These are phyloP conservation scores for Elsinoe perseae DNA, from an alignment of 2,329 filamentous ascomycete species.

Conservation along the genomic window DNA sequence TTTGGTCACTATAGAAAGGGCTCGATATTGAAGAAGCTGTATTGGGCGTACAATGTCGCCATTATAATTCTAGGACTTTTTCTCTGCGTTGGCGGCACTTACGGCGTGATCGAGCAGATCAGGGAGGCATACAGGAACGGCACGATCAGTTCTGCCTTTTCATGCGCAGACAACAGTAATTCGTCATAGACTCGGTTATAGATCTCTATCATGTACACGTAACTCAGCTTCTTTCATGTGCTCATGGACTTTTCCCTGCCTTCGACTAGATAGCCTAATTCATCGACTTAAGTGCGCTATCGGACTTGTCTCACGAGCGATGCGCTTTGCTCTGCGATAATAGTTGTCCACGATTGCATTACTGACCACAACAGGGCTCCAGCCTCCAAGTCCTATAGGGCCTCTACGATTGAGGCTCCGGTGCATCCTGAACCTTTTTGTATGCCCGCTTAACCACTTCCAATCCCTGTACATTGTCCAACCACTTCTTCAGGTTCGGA, in stretches of 20 bases:
- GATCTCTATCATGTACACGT: not conserved
- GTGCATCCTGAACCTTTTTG: conserved; percentile 26
- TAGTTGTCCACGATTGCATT: no score
- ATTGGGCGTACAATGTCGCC: conserved; percentile 37
- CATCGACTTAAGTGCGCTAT: no score
- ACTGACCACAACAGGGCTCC: no score
- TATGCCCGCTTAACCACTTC: conserved; percentile 37
- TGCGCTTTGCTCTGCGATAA: no score
- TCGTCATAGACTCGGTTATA: conserved; percentile 8
- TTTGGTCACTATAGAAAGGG: conserved; percentile 37
- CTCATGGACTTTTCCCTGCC: no score
- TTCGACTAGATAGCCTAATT: no score
- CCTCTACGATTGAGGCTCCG: not conserved
- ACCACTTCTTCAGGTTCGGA: conserved; percentile 35
- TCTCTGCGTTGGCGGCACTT: conserved; percentile 43
- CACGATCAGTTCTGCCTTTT: conserved; percentile 40
- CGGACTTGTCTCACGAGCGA: no score
- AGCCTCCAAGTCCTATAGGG: not conserved
- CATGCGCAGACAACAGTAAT: conserved; percentile 42
- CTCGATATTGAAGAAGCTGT: conserved; percentile 27
- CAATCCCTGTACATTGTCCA: conserved; percentile 30
- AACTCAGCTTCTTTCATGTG: not conserved
- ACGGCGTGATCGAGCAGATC: conserved; percentile 45
- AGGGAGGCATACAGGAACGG: conserved; percentile 45
- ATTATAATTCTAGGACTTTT: conserved; percentile 42